Percentiles rank a stretch among this genome's conserved stretches.
Conservation (phyloP, 2,329 filamentous ascomycete species). For the Phialocephala sp. region DNA sequence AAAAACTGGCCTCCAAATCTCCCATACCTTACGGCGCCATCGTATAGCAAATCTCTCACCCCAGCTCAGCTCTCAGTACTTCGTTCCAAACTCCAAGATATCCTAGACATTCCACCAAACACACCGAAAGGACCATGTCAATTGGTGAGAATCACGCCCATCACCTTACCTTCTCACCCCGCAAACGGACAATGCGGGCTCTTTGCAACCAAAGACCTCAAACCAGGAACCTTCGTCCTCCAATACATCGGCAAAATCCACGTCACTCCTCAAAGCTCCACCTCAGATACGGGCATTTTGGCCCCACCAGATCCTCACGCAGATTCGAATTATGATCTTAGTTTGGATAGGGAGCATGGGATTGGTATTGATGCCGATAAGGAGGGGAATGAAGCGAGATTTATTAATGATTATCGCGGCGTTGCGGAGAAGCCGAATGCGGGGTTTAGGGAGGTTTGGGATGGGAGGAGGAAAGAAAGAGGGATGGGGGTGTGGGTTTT, state of each 20-base stretch:
- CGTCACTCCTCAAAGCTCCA: conserved; percentile 35
- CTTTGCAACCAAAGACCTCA: conserved; percentile 60
- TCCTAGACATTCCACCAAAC: conserved; percentile 44
- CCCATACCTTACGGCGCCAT: conserved; percentile 57
- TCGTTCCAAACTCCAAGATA: conserved; percentile 35
- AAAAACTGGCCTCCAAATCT: conserved; percentile 63
- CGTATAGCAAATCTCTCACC: conserved; percentile 50
- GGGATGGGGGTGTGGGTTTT: conserved; percentile 65
- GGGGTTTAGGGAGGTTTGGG: conserved; percentile 65
- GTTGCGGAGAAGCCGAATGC: conserved; percentile 47
- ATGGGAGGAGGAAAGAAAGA: conserved; percentile 54
- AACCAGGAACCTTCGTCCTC: conserved; percentile 62
- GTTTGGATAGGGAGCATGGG: conserved; percentile 61
- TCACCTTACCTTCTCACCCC: conserved; percentile 58
- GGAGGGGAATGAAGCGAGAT: conserved; percentile 67
- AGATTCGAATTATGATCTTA: conserved; percentile 68
- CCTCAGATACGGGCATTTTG: conserved; percentile 12
- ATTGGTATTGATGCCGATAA: conserved; percentile 65
- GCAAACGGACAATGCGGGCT: conserved; percentile 64
- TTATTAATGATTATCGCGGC: conserved; percentile 71
- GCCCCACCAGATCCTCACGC: conserved; percentile 42
- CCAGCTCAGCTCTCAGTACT: conserved; percentile 30
- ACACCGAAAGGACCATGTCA: conserved; percentile 51
- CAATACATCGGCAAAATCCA: conserved; percentile 67
- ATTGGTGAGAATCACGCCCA: conserved; percentile 60